Base-by-base conservation (phyloP, 495 filamentous ascomycete species). In the Bathelium albidoporum region DNA sequence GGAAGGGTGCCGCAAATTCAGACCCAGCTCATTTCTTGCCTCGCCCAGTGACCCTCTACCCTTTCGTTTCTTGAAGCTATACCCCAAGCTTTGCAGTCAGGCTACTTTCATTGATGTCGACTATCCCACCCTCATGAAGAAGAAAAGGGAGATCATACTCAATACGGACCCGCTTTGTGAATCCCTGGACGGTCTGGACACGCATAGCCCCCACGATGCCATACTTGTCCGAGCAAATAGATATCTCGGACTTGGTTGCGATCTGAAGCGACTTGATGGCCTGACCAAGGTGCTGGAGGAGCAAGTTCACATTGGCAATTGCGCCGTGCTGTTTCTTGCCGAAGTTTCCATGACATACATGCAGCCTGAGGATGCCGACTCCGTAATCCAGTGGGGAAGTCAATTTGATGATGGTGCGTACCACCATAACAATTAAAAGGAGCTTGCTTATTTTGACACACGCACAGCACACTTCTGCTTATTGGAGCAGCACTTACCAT, bases 281-380 rank as follows among this genome's bases (percentile, higher is more conserved):
- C 77, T 96, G 9, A 75, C 84, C 49, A 65, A 75, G 22, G 76
- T 83, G 24, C 73, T 96, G 36, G 78, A 75, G 24, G 71, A 65
- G 3, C 77, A 84, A 44, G 64, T 88, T 22, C 77, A 86, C 32
- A 71, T 85, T 32, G 65, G 78, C 2, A 76, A 80, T 2, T 41
- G 41, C 7, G 34, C 39, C 2, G 85, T 81, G 64, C 82, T 96
- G 60, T 94, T 90, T 69, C 82, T 88, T 2, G 91, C 90, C 0
- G 93, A 96, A 73, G 91, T 96, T 4, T 95, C 90, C 4, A 80
- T 95, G 34, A 91, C 91, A 1, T 96, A 96, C 67, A 96, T 96
- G 91, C 84, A 90, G 49, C 80, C 81, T 20, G 74, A 83, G n/a
- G 49, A 83, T 26, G 85, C 93, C 36, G 84, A 95, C 75, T 77